These are phyloP conservation scores for Euryodendron excelsum DNA, from an alignment of 148 eudicot genomes.

Conservation along the genomic window DNA sequence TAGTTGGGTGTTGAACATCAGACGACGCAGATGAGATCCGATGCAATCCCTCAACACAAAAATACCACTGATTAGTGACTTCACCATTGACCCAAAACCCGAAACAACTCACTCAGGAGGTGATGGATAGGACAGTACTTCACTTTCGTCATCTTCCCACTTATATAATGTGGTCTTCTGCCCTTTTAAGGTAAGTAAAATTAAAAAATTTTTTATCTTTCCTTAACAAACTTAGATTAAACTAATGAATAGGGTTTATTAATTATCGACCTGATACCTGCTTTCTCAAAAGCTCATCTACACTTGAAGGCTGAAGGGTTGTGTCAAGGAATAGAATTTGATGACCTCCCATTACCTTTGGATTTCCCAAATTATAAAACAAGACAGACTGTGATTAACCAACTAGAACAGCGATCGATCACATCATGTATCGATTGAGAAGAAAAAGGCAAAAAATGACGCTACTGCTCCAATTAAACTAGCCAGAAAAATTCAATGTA, in stretches of 20 bases:
- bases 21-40: slow-evolving; percentile 12
- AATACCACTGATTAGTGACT: not conserved
- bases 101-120: not conserved
- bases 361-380: not conserved
- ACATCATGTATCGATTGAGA: not conserved
- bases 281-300: too few species aligned
- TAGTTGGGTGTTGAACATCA: slow-evolving; percentile 23
- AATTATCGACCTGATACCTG: too few species aligned
- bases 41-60: slow-evolving; percentile 12
- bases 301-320: not conserved
- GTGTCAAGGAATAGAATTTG: not conserved
- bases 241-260: slow-evolving; percentile 10
- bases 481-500: not conserved
- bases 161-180: slow-evolving; percentile 5
- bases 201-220: not conserved
- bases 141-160: slow-evolving; percentile 1
- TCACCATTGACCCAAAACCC: slow-evolving; percentile 8
- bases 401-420: not conserved
- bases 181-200: slow-evolving; percentile 18
- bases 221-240: slow-evolving; percentile 13
- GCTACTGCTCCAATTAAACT: not conserved
- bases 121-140: slow-evolving; percentile 6
- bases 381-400: not conserved
- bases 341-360: not conserved
- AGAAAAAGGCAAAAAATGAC: not conserved